phyloP scores from a whole-genome alignment of 2,329 filamentous ascomycete genomes.

The Calonectria hongkongensis region DNA sequence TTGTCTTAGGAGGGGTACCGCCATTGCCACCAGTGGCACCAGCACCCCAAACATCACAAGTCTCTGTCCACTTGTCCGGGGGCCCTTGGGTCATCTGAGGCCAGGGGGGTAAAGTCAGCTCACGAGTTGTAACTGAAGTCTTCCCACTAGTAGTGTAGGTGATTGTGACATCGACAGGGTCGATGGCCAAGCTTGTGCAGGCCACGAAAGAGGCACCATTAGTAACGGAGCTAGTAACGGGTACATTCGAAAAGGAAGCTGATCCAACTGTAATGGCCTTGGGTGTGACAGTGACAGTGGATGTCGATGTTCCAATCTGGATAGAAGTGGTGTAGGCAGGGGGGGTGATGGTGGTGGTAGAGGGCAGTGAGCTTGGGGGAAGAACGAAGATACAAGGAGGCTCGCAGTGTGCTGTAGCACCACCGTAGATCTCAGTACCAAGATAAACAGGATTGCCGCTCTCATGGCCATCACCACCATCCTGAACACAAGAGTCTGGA shows the following conservation, averaged over 20 bases:
- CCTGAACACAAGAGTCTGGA: conserved; percentile 24
- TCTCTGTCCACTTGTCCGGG: conserved; percentile 18
- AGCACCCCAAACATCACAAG: conserved; percentile 15
- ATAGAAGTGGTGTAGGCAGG: conserved; percentile 18
- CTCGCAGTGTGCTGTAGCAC: conserved; percentile 13
- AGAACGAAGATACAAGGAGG: conserved; percentile 26
- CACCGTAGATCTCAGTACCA: conserved; percentile 7
- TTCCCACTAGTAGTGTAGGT: conserved; percentile 7
- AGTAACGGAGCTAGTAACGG: not conserved
- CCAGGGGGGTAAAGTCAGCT: conserved; percentile 22
- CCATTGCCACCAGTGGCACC: not conserved
- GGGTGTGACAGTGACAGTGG: conserved; percentile 14
- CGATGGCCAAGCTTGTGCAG: conserved; percentile 13
- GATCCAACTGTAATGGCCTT: conserved; percentile 13
- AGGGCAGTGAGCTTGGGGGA: conserved; percentile 22
- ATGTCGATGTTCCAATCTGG: conserved; percentile 15
- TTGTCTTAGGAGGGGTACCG: not conserved
- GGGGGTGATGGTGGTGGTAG: conserved; percentile 13
- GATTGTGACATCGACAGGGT: conserved; percentile 14
- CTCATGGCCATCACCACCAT: conserved; percentile 13
- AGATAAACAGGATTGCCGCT: conserved; percentile 19
- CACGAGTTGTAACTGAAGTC: conserved; percentile 18
- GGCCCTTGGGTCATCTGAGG: conserved; percentile 20
- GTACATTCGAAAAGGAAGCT: conserved; percentile 6
- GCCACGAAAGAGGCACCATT: conserved; percentile 20